Conservation (phyloP, 139 green algal species). For the Ettlia oleoabundans region DNA sequence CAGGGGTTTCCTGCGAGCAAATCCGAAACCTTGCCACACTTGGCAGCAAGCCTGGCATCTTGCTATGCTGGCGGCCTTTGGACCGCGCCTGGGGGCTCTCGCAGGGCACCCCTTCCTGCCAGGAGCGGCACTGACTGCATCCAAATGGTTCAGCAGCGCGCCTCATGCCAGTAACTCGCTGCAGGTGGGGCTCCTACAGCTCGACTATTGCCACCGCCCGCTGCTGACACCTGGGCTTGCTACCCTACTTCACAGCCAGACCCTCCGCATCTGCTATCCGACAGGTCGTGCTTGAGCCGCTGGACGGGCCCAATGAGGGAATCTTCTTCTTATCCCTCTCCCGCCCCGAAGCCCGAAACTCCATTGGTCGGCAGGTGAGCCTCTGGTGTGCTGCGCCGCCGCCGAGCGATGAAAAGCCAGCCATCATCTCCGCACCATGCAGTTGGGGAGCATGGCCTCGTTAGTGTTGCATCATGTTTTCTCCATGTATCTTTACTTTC, state of each 20-base stretch:
- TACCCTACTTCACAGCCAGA: no score
- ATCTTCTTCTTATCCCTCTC: constrained; percentile 71
- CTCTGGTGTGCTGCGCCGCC: no score
- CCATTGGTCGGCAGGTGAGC: constrained; percentile 62
- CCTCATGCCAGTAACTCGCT: not conserved
- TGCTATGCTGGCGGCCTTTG: not conserved
- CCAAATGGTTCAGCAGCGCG: not conserved
- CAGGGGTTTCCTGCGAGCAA: no score
- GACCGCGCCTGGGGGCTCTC: not conserved
- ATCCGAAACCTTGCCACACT: not conserved
- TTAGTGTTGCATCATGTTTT: no score
- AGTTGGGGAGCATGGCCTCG: no score
- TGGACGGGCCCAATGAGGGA: constrained; percentile 62
- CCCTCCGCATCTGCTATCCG: no score
- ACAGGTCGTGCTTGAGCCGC: constrained; percentile 68
- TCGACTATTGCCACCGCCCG: not conserved
- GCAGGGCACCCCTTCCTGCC: not conserved
- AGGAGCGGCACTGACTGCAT: not conserved
- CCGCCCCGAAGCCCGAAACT: constrained; percentile 71
- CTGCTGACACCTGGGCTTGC: no score
- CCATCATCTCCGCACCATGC: not conserved
- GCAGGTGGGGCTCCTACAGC: not conserved
- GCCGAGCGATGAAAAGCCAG: no score
- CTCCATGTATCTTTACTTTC: no score
- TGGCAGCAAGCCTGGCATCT: not conserved